Conservation (phyloP, 2,329 filamentous ascomycete species). For the Aspergillus pseudotamarii region DNA sequence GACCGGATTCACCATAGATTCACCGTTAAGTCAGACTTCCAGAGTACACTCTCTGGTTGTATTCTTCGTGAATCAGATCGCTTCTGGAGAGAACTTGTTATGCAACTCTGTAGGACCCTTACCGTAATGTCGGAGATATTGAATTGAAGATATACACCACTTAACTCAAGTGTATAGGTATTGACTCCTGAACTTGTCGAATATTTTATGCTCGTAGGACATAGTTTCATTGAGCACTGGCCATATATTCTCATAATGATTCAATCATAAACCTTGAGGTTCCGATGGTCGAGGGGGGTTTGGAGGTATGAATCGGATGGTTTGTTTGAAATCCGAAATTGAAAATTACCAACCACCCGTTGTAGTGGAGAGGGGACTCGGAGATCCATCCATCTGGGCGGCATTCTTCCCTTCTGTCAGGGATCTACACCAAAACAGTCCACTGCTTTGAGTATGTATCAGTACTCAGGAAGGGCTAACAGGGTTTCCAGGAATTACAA, state of each 20-base stretch:
- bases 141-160: background rate
- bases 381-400: constrained; percentile 12
- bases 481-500: background rate
- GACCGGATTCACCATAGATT: background rate
- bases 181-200: background rate
- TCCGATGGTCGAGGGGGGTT: background rate
- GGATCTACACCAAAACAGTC: constrained; percentile 19
- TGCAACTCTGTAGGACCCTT: background rate
- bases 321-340: constrained; percentile 5
- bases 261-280: background rate
- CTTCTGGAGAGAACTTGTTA: background rate
- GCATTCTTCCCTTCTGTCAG: constrained; percentile 20
- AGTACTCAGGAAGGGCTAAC: background rate
- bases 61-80: background rate
- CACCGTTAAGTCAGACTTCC: background rate
- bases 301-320: background rate
- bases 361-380: constrained; percentile 7
- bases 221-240: background rate
- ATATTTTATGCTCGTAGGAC: too few relatives aligned
- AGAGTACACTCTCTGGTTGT: background rate
- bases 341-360: constrained; percentile 18
- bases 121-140: constrained; percentile 9
- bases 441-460: background rate
- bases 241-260: background rate
- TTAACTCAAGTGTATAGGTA: background rate